Evolutionary conservation across 1,139 yeast genomes (phyloP).

Genomic region (Saccharomyces pastorianus): DNA sequence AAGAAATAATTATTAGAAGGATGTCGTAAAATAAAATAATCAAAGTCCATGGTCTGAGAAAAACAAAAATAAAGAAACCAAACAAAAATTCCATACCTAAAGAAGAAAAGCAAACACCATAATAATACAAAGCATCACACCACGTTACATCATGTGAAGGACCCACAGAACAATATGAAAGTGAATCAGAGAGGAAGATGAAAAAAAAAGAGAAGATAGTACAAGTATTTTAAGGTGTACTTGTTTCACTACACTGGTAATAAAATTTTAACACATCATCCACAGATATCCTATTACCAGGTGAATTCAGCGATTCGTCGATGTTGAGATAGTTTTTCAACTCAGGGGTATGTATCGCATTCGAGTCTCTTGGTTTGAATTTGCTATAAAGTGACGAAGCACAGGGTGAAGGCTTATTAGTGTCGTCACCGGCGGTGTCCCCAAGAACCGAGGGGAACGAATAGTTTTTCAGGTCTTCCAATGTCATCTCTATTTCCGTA

Average conservation of each 20-base stretch:
- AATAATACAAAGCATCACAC: neutral
- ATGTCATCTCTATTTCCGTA: neutral
- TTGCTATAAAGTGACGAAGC: neutral
- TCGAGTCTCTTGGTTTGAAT: slow-evolving; percentile 6
- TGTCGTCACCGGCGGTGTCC: neutral
- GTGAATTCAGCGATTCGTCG: slow-evolving; percentile 11
- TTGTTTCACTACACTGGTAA: slow-evolving; percentile 18
- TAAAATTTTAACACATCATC: slow-evolving; percentile 27
- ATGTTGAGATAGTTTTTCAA: slow-evolving; percentile 13
- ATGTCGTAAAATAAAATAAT: neutral
- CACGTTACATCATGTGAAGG: neutral
- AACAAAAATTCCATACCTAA: neutral
- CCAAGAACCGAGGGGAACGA: slow-evolving; percentile 2
- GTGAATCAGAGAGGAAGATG: slow-evolving; percentile 1
- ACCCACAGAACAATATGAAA: neutral
- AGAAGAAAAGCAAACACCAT: neutral
- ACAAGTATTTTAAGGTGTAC: slow-evolving; percentile 8
- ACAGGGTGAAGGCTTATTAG: neutral
- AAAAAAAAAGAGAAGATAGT: neutral
- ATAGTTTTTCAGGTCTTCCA: slow-evolving; percentile 2
- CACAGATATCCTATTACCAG: slow-evolving; percentile 16
- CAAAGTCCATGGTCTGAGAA: neutral
- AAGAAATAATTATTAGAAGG: neutral
- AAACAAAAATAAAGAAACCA: neutral
- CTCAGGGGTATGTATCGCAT: slow-evolving; percentile 16